Evolutionary conservation across 257 asterid species (phyloP), one percentile per base, ranked within the genome.

Genomic region (Knoxia roxburghii): DNA sequence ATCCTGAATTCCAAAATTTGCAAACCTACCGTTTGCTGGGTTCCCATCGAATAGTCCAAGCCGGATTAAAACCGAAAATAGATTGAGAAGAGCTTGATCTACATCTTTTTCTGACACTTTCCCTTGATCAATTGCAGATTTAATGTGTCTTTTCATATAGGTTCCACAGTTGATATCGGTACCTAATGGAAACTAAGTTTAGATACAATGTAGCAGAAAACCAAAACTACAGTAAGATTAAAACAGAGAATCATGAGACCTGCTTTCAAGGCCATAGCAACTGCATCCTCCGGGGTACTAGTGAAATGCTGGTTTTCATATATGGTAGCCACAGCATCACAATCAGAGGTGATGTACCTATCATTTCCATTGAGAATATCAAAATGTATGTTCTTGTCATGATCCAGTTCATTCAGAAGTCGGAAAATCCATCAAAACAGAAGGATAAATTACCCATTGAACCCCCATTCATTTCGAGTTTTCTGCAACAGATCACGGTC

Each of bases 311-410:
- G 91, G 80, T 85, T 9, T 73, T 90, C 98, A 48, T 64, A 92
- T 60, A 93, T 90, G 2, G 97, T 88, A 32, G 94, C 96, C 79
- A 88, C 94, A 67, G 98, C 97, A 77, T 93, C 98, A 71, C 98
- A 93, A 61, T 93, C 98, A 6, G 97, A 86, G 69, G 95, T 70
- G 72, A 93, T 83, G 68, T 93, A 93, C 75, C 98, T 93, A 57
- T 30, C 13, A 57, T 57, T 76, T 37, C 64, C 64, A 26, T 79
- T 70, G 46, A 14, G 39, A 66, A 65, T 24, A 64, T 40, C 58
- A 61, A 76, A 10, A 27, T 27, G 58, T 71, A 46, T 75, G 74
- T 74, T 35, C 70, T 29, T 13, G 11, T 56, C 32, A 20, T 49
- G 52, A 65, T 50, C 18, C 29, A 58, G 55, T 57, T 55, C 57